phyloP scores from a whole-genome alignment of 441 rosid species.

The Theobroma grandiflorum region DNA sequence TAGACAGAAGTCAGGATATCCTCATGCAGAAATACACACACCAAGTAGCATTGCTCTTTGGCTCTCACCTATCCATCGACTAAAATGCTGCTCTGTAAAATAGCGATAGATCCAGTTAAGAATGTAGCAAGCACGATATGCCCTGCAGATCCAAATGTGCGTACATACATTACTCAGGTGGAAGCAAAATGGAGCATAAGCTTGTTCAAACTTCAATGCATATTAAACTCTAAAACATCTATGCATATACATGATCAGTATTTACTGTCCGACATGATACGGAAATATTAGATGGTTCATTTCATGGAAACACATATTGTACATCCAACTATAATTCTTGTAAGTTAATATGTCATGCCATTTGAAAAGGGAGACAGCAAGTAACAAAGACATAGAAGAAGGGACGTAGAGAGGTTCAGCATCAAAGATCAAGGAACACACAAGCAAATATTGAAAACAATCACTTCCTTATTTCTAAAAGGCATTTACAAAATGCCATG shows the following conservation, averaged over 20 bases:
- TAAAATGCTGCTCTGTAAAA: constrained; percentile 67
- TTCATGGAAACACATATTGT: not conserved
- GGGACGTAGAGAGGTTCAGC: not conserved
- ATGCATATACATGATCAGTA: not conserved
- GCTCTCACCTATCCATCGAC: constrained; percentile 84
- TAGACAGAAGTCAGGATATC: constrained; percentile 18
- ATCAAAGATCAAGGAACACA: not conserved
- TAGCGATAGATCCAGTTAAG: constrained; percentile 97
- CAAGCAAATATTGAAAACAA: not conserved
- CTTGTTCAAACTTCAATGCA: not conserved
- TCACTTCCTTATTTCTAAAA: not conserved
- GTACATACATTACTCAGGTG: not conserved
- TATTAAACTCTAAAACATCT: not conserved
- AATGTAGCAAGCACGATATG: constrained; percentile 88
- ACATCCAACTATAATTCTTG: not conserved
- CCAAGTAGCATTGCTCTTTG: not conserved
- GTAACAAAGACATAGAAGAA: not conserved
- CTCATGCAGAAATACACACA: not conserved
- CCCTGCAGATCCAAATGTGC: constrained; percentile 52
- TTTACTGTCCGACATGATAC: not conserved
- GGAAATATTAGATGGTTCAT: not conserved
- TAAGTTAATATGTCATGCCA: constrained; percentile 2
- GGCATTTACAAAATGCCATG: not conserved
- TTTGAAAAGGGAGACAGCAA: not conserved
- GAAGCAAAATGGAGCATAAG: not conserved